Percentiles rank a stretch among this genome's conserved stretches.
Evolutionary conservation across 202 grass and related monocot species (phyloP).

Genomic region (Setaria italica): DNA sequence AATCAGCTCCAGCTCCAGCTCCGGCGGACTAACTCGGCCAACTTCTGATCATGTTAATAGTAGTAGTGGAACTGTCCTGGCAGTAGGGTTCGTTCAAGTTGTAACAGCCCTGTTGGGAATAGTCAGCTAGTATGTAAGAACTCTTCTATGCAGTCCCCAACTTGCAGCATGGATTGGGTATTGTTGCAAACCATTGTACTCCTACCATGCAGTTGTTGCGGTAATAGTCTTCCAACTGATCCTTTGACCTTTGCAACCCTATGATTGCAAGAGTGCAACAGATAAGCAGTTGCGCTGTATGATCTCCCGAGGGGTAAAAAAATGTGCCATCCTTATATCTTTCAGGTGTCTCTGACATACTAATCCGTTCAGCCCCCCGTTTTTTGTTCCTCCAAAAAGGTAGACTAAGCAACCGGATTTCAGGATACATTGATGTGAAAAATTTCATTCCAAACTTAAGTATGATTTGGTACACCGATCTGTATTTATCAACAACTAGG

Average conservation of each 20-base stretch:
- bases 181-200: slow-evolving; percentile 36
- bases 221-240: slow-evolving; percentile 23
- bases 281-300: slow-evolving; percentile 28
- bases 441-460: slow-evolving; percentile 33
- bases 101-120: slow-evolving; percentile 39
- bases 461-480: slow-evolving; percentile 27
- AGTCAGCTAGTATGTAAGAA: slow-evolving; percentile 47
- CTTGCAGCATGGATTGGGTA: slow-evolving; percentile 17
- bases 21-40: slow-evolving; percentile 69
- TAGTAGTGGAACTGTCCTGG: slow-evolving; percentile 32
- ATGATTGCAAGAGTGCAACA: slow-evolving; percentile 32
- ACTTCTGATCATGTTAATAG: slow-evolving; percentile 68
- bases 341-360: not conserved
- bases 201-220: not conserved
- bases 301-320: not conserved
- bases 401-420: not conserved
- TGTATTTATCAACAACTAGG: slow-evolving; percentile 30
- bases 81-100: slow-evolving; percentile 39
- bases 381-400: not conserved
- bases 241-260: slow-evolving; percentile 31
- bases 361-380: not conserved
- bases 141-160: slow-evolving; percentile 36
- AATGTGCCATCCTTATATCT: not conserved
- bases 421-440: not conserved
- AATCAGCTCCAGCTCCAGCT: slow-evolving; percentile 59